Evolutionary conservation across 2,329 filamentous ascomycete species (phyloP), one percentile per base, ranked within the genome.

Genomic region (Aspergillus caelatus): DNA sequence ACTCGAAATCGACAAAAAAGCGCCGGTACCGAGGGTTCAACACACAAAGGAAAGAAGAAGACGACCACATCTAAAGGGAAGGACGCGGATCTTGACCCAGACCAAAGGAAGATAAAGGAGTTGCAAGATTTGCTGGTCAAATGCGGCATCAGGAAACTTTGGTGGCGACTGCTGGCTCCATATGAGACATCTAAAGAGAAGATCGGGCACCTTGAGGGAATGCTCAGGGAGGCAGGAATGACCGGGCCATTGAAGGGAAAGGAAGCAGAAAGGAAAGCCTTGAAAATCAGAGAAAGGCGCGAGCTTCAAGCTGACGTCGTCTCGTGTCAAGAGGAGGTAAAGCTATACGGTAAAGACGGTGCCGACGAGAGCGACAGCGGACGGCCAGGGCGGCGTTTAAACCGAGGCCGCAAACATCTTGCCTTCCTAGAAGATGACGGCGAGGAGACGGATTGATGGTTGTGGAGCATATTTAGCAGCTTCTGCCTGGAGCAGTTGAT

Each of bases 71-170:
- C 75, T 1, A 79, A 81, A 70, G 59, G 75, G 19, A 84, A 83
- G 21, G 83, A 83, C 63, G 71, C 80, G n/a, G 72, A 82, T 10
- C 69, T 80, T 2, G 82, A 88, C 21, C 86, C 90, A 0, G 86
- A 93, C 64, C 88, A 92, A 63, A 88, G 86, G 4, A 91, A 96
- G 75, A 91, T 97, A 74, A 98, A 97, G 78, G 91, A 89, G 56
- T 83, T 98, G 4, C 94, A 98, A 79, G 87, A 88, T 10, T 93
- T 94, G 78, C 85, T 99, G 8, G 80, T 90, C 53, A 97, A 97
- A 78, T 99, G 94, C 72, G 94, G 94, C 34, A 88, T 97, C 61
- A 90, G 93, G 59, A 98, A 97, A 75, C 86, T 97, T 65, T 99
- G 95, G 94, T 87, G 86, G 57, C 88, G 90, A 67, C 93, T 97